Evolutionary conservation across 352 stramenopile species (phyloP).

Genomic region (Blastocystis sp.): DNA sequence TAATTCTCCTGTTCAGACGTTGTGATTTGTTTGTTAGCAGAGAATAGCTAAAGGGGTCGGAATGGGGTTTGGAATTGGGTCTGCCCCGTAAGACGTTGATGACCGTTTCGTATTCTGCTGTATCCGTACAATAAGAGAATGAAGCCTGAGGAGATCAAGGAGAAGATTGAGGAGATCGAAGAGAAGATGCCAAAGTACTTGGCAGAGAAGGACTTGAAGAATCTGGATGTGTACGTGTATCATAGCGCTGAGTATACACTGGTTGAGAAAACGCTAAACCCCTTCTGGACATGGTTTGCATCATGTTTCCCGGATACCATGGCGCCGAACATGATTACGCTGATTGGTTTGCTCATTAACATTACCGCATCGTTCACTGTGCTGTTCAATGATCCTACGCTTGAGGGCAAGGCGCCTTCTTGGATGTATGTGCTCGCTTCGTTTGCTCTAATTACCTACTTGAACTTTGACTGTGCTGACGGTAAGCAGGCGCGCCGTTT

Average conservation of each 20-base stretch:
- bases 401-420: neutral
- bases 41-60: no score
- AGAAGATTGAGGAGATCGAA: neutral
- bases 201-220: conserved; percentile 23
- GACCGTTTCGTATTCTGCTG: no score
- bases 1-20: neutral
- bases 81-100: no score
- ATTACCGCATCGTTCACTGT: conserved; percentile 15
- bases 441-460: conserved; percentile 69
- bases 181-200: conserved; percentile 46
- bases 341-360: conserved; percentile 32
- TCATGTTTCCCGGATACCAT: conserved; percentile 39
- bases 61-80: no score
- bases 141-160: neutral
- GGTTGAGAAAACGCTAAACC: conserved; percentile 31
- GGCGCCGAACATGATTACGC: conserved; percentile 54
- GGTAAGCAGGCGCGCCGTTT: conserved; percentile 93
- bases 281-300: conserved; percentile 43
- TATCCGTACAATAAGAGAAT: no score
- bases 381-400: conserved; percentile 18
- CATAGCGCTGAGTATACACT: conserved; percentile 46
- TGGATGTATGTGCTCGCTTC: conserved; percentile 36
- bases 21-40: conserved; percentile 22
- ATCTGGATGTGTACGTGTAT: conserved; percentile 50
- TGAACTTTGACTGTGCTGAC: conserved; percentile 95